Percentiles rank a stretch among this genome's conserved stretches.
Evolutionary conservation across 306 rosid genomes (phyloP).

Genomic region (Ormosia semicastrata): DNA sequence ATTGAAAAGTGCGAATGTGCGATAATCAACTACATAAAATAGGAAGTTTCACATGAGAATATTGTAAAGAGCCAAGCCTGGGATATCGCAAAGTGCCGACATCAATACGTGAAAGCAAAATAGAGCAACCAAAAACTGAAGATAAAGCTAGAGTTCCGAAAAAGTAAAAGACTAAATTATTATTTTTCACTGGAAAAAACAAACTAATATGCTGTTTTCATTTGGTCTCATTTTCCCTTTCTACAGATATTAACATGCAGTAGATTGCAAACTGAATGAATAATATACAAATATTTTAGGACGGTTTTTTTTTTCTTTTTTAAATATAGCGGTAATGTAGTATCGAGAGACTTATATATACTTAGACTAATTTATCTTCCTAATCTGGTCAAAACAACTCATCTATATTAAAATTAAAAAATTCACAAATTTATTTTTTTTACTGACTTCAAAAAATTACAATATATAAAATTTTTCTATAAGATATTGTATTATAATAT

Average conservation of each 20-base stretch:
- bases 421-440: no score
- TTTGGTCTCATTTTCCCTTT: neutral
- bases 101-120: neutral
- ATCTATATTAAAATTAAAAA: no score
- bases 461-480: no score
- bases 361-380: no score
- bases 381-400: no score
- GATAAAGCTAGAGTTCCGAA: neutral
- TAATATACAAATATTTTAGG: no score
- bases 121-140: neutral
- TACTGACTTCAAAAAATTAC: no score
- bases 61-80: conserved; percentile 12
- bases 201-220: neutral
- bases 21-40: no score
- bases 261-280: neutral
- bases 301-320: no score
- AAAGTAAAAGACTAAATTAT: neutral
- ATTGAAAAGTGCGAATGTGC: neutral
- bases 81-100: conserved; percentile 11
- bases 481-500: no score
- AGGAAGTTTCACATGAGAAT: neutral
- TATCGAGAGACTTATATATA: no score
- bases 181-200: neutral
- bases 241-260: neutral
- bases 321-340: no score